These are phyloP conservation scores for Tuber borchii DNA, from an alignment of 495 filamentous ascomycete species.

Conservation along the genomic window DNA sequence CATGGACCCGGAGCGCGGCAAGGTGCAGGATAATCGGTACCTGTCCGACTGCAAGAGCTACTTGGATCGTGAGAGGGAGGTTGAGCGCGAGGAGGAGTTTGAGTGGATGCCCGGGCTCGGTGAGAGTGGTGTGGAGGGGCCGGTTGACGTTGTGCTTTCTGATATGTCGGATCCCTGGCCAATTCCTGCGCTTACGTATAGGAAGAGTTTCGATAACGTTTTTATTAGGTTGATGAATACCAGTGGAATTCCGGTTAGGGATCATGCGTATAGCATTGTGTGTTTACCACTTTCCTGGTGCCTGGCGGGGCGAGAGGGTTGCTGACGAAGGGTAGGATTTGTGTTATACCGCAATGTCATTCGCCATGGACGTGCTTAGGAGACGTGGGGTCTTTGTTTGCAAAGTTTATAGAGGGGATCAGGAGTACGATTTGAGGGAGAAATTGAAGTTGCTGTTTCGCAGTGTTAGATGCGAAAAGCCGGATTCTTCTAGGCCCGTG, in stretches of 20 bases:
- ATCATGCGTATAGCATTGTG: conserved; percentile 96
- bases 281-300: conserved; percentile 30
- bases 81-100: conserved; percentile 36
- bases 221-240: conserved; percentile 99
- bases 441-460: conserved; percentile 66
- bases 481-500: conserved; percentile 80
- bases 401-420: conserved; percentile 90
- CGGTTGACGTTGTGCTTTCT: conserved; percentile 90
- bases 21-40: conserved; percentile 38
- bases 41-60: conserved; percentile 43
- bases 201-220: conserved; percentile 82
- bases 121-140: conserved; percentile 46
- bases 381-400: conserved; percentile 82
- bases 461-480: conserved; percentile 78
- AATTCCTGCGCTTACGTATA: conserved; percentile 67
- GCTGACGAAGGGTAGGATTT: conserved; percentile 58
- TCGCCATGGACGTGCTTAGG: conserved; percentile 76
- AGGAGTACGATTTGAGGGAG: conserved; percentile 71
- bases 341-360: conserved; percentile 73
- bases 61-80: conserved; percentile 50
- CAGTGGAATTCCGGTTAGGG: conserved; percentile 73
- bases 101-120: conserved; percentile 11
- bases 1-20: conserved; percentile 56
- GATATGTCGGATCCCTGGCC: conserved; percentile 98
- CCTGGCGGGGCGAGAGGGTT: neutral